A percentile compares a stretch with the other conserved stretches of the same genome.
These are phyloP conservation scores for Epichloe baconii DNA, from an alignment of 2,329 filamentous ascomycete species.

Conservation along the genomic window DNA sequence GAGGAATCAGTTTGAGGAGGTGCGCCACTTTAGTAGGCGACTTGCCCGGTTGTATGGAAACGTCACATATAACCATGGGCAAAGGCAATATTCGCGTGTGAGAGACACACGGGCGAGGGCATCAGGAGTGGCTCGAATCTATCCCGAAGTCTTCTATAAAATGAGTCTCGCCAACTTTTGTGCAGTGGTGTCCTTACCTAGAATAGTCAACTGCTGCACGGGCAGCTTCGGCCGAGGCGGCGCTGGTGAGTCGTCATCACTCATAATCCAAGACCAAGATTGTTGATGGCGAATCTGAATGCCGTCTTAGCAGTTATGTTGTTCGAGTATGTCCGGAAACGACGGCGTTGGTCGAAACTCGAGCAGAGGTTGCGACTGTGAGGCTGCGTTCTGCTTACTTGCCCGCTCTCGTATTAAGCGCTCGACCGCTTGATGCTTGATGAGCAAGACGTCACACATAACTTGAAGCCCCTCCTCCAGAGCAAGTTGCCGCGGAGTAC, in stretches of 20 bases:
- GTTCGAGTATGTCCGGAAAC: too few relatives aligned
- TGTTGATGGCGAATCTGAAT: neutral
- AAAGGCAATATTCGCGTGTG: neutral
- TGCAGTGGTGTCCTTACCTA: slow-evolving; percentile 41
- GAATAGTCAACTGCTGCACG: slow-evolving; percentile 60
- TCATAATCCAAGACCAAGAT: slow-evolving; percentile 2
- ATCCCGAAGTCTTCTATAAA: neutral
- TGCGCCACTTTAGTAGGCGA: neutral
- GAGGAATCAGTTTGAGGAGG: too few relatives aligned
- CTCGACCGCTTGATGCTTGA: too few relatives aligned
- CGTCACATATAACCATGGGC: neutral
- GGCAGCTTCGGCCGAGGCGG: slow-evolving; percentile 49
- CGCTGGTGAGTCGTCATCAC: neutral
- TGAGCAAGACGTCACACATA: too few relatives aligned
- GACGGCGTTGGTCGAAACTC: too few relatives aligned
- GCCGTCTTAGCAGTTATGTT: too few relatives aligned
- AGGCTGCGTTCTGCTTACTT: too few relatives aligned
- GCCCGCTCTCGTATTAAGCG: too few relatives aligned
- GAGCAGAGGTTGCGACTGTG: too few relatives aligned
- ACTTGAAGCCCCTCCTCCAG: too few relatives aligned
- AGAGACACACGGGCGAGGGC: too few relatives aligned
- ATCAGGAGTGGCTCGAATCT: neutral
- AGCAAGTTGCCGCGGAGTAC: too few relatives aligned
- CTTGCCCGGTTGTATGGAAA: neutral
- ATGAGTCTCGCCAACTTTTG: neutral